These are phyloP conservation scores for Solanum sitiens DNA, from an alignment of 257 asterid species.

Conservation along the genomic window DNA sequence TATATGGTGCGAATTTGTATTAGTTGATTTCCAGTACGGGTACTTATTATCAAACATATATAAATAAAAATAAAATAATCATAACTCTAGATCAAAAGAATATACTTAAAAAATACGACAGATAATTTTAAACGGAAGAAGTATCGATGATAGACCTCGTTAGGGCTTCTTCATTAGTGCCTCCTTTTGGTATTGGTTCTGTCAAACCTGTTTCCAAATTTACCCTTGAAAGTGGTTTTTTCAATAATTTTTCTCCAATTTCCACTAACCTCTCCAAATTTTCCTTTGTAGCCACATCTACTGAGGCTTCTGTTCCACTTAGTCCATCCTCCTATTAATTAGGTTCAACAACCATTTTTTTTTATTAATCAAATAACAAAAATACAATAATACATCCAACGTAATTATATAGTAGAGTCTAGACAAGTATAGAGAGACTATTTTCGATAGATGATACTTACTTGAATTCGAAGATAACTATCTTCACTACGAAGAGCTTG, in stretches of 20 bases:
- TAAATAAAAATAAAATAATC: too few relatives aligned
- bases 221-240: conserved; percentile 24
- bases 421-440: too few relatives aligned
- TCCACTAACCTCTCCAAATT: conserved; percentile 30
- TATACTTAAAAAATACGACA: background rate
- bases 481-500: conserved; percentile 16
- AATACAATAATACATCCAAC: background rate
- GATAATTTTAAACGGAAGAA: too few relatives aligned
- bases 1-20: too few relatives aligned
- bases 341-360: background rate
- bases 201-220: conserved; percentile 25
- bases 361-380: background rate
- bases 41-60: too few relatives aligned
- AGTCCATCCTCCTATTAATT: conserved; percentile 30
- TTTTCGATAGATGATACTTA: background rate
- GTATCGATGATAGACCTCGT: conserved; percentile 12
- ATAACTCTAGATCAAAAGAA: background rate
- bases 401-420: too few relatives aligned
- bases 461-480: conserved; percentile 48
- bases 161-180: conserved; percentile 27
- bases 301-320: conserved; percentile 23
- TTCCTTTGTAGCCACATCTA: conserved; percentile 34
- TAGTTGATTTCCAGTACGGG: accelerated
- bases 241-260: conserved; percentile 26
- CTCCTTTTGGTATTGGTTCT: conserved; percentile 23